These are phyloP conservation scores for Stemphylium lycopersici DNA, from an alignment of 2,329 filamentous ascomycete species.

Conservation along the genomic window DNA sequence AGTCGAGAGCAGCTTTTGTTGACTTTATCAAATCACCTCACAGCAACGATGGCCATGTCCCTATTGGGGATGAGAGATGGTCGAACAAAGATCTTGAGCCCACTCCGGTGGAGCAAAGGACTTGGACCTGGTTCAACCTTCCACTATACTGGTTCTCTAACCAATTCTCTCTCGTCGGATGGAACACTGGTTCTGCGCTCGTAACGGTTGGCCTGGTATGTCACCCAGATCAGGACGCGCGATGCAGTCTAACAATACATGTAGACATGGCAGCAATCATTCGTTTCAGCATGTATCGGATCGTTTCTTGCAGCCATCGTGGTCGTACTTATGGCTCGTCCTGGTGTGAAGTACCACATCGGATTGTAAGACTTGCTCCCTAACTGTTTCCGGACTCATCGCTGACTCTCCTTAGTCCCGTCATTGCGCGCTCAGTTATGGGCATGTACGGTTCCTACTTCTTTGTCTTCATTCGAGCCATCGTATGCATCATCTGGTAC, in stretches of 20 bases:
- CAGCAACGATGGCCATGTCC: constrained; percentile 17
- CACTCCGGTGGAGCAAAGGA: constrained; percentile 28
- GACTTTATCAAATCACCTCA: constrained; percentile 22
- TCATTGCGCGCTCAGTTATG: constrained; percentile 28
- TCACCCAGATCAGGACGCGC: neutral
- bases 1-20: constrained; percentile 28
- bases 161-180: constrained; percentile 27
- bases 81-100: constrained; percentile 36
- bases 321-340: constrained; percentile 30
- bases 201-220: constrained; percentile 25
- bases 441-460: constrained; percentile 49
- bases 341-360: constrained; percentile 32
- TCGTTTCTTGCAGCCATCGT: constrained; percentile 31
- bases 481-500: constrained; percentile 50
- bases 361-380: constrained; percentile 13
- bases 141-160: constrained; percentile 32
- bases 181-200: constrained; percentile 27
- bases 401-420: constrained; percentile 18
- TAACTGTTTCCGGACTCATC: neutral
- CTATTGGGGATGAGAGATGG: constrained; percentile 28
- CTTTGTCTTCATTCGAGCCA: constrained; percentile 48
- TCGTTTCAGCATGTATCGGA: constrained; percentile 29
- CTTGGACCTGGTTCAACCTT: constrained; percentile 37
- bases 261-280: constrained; percentile 34
- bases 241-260: neutral